A percentile compares a stretch with the other conserved stretches of the same genome.
phyloP scores from a whole-genome alignment of 495 filamentous ascomycete species.

The Tuber indicum region DNA sequence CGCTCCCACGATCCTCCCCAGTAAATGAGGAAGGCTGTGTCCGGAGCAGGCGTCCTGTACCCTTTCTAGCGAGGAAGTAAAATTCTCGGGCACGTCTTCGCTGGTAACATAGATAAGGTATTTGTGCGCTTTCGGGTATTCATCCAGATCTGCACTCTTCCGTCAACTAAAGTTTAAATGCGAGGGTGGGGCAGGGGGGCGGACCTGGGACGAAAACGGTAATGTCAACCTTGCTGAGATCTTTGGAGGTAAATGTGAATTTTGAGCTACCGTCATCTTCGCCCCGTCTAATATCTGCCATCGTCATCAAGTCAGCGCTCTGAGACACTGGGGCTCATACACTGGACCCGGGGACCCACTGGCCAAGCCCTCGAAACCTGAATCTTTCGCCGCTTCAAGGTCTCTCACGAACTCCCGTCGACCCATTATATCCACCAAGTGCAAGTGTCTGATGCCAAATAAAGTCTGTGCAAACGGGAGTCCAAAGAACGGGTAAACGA shows the following conservation, averaged over 20 bases:
- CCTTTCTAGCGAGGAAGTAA: constrained; percentile 14
- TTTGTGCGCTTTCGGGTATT: constrained; percentile 17
- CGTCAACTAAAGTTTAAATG: constrained; percentile 31
- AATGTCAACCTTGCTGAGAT: constrained; percentile 46
- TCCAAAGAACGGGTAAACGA: neutral
- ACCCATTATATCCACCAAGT: neutral
- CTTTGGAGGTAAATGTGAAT: constrained; percentile 48
- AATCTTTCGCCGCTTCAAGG: neutral
- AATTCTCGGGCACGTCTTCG: constrained; percentile 31
- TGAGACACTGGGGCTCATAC: neutral
- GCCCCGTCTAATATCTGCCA: constrained; percentile 48
- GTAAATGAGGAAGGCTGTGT: neutral
- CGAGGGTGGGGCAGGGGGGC: constrained; percentile 20
- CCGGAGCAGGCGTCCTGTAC: constrained; percentile 12
- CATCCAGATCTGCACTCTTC: constrained; percentile 24
- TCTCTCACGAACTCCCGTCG: neutral
- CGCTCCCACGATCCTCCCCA: neutral
- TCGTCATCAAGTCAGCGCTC: neutral
- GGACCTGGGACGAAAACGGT: constrained; percentile 53
- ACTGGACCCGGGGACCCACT: neutral
- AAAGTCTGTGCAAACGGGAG: no score
- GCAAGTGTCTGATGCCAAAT: neutral
- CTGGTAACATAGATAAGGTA: constrained; percentile 19
- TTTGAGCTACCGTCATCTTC: constrained; percentile 59
- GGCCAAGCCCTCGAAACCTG: neutral